Base-by-base conservation (phyloP, 257 asterid species). In the Hygrophila difformis region DNA sequence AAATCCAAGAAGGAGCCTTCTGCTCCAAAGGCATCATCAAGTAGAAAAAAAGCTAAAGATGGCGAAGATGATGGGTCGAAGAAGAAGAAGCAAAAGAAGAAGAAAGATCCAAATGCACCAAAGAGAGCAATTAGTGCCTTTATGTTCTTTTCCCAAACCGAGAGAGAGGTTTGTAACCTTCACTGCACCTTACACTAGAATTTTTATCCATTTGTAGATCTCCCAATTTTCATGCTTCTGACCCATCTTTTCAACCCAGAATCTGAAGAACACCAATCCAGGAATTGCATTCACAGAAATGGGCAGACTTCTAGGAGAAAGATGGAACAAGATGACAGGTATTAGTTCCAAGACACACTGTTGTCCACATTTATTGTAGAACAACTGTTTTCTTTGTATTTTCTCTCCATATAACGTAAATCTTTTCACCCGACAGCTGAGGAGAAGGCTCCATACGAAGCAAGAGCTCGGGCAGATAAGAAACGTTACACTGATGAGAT, bases 101-200 rank as follows among this genome's bases (percentile, higher is more conserved):
- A 89, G 55, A 89, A 77, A 74, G 96, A 85, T 63, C 94, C 97
- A 33, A 89, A 82, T 64, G 96, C 97, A 39, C 96, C 96, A 18
- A 89, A 85, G 67, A 77, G 84, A 67, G 83, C 93, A 57, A 61
- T 75, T 15, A 82, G 76, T 59, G 86, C 93, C 62, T 89, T 82
- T 54, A 85, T 89, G 98, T 77, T 57, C 77, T 89, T 89, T 75
- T 85, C 87, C 11, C 76, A 73, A 62, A 9, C 70, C 18, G 94
- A 89, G 57, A 82, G 96, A 69, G 96, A 85, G 93, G 98, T 89
- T 26, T 26, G 31, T 26, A 26, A 8, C 31, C 8, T 26, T 26
- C 8, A 3, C 31, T 26, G 31, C 4, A 3, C 8, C 0, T 1
- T 7, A 9, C 13, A n/a, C 15, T 1, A 3, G 14, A n/a, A n/a